Conservation (phyloP, 768 basidiomycete genomes). For the Hygrophorus russula region DNA sequence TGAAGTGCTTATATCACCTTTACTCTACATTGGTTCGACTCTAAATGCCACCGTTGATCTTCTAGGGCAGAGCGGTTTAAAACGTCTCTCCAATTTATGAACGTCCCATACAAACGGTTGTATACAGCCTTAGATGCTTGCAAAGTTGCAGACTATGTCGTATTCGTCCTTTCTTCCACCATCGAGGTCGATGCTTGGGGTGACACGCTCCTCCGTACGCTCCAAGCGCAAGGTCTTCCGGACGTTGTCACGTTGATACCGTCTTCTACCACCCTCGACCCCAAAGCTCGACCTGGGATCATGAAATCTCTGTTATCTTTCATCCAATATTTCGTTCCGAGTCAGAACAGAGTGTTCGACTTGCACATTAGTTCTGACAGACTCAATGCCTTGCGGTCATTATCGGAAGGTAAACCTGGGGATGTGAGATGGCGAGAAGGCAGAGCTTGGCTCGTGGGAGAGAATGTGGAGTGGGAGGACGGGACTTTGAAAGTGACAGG, state of each 20-base stretch:
- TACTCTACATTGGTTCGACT: slow-evolving; percentile 1
- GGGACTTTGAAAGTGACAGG: slow-evolving; percentile 70
- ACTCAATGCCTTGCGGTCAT: slow-evolving; percentile 57
- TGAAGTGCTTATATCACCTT: slow-evolving; percentile 41
- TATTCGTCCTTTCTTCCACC: slow-evolving; percentile 71
- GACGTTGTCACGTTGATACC: slow-evolving; percentile 70
- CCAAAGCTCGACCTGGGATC: slow-evolving; percentile 54
- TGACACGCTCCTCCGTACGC: slow-evolving; percentile 74
- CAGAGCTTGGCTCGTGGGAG: slow-evolving; percentile 64
- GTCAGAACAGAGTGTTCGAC: slow-evolving; percentile 68
- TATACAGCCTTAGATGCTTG: slow-evolving; percentile 78
- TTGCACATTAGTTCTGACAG: slow-evolving; percentile 52
- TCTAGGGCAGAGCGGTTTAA: slow-evolving; percentile 80
- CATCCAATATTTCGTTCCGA: slow-evolving; percentile 89
- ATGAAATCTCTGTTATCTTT: slow-evolving; percentile 89
- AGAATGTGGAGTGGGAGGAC: slow-evolving; percentile 46
- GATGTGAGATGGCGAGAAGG: slow-evolving; percentile 79
- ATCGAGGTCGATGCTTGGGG: slow-evolving; percentile 81
- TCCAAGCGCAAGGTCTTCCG: slow-evolving; percentile 88
- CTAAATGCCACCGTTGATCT: slow-evolving; percentile 1
- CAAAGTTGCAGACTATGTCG: slow-evolving; percentile 83
- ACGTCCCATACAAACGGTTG: slow-evolving; percentile 57
- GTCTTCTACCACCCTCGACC: slow-evolving; percentile 38
- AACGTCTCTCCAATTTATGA: slow-evolving; percentile 81
- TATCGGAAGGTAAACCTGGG: slow-evolving; percentile 78